Conservation (phyloP, 2,329 filamentous ascomycete species). For the Metarhizium humberi region DNA sequence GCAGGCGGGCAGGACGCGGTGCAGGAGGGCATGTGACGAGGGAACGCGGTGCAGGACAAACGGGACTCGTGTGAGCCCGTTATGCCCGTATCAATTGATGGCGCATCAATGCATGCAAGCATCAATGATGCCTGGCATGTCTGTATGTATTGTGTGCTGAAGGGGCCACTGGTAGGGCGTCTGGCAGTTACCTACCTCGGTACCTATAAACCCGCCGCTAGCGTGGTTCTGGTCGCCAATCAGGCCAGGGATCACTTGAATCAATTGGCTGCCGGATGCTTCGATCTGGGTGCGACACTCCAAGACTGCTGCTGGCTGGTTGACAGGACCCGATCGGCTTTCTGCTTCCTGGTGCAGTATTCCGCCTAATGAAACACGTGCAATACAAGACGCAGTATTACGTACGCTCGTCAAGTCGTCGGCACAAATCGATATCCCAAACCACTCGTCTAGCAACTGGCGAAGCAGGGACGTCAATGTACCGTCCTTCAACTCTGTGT, state of each 20-base stretch:
- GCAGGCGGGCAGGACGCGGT: too few species aligned
- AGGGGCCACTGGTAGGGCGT: too few species aligned
- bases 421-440: too few species aligned
- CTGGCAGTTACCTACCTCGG: too few species aligned
- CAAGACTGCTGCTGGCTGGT: background rate
- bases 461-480: background rate
- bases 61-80: background rate
- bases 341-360: background rate
- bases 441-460: background rate
- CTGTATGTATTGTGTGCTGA: too few species aligned
- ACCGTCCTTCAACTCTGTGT: background rate
- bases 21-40: background rate
- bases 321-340: background rate
- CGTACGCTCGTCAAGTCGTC: background rate
- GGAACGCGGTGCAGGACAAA: background rate
- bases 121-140: too few species aligned
- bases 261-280: background rate
- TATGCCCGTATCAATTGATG: too few species aligned
- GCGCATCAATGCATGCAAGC: too few species aligned
- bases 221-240: background rate
- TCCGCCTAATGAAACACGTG: background rate
- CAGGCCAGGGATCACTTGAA: too few species aligned
- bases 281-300: background rate
- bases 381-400: background rate
- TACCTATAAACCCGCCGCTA: too few species aligned